Evolutionary conservation across 2,329 filamentous ascomycete genomes (phyloP), one percentile per base, ranked within the genome.

Genomic region (Fusarium anguioides): DNA sequence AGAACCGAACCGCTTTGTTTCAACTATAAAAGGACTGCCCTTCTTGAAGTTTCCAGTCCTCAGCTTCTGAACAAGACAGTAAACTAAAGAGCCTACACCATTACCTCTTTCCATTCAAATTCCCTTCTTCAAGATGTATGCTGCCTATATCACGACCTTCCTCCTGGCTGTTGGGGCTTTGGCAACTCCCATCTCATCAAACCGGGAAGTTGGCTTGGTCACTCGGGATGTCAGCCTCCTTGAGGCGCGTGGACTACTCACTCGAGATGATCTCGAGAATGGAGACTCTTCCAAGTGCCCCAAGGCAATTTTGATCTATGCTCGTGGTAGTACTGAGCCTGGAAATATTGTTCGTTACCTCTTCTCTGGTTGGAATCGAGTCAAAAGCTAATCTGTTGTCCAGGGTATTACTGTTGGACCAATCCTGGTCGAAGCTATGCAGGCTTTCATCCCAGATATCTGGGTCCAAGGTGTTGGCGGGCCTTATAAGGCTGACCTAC

Each of bases 391-490:
- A 49, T n/a, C 1, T 3, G 6, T 2, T 4, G 5, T n/a, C 6
- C 29, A 49, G 46, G 46, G 46, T 12, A 49, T 49, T 3, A 49
- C 46, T 0, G 46, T 40, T 15, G 46, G 46, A 0, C 46, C 46
- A 7, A 49, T 49, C 5, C 46, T 40, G 3, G 46, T 17, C 2
- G 46, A 49, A 12, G 33, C 46, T 3, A 21, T 49, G 46, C 33
- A 40, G n/a, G n/a, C 39, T 3, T 23, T 31, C 9, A 40, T 49
- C 15, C 46, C 46, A 7, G 23, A n/a, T 3, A 49, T 58, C 4
- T 58, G 55, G 55, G 33, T 58, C 5, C 55, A 58, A 14, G 55
- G 55, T 14, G 55, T 57, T 20, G 55, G 55, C 7, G 51, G 55
- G 0, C 55, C 51, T 0, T 58, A 58, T 11, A 37, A 24, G 4